Percentiles rank a stretch among this genome's conserved stretches.
These are phyloP conservation scores for Astrothelium subdiscretum DNA, from an alignment of 495 filamentous ascomycete species.

Conservation along the genomic window DNA sequence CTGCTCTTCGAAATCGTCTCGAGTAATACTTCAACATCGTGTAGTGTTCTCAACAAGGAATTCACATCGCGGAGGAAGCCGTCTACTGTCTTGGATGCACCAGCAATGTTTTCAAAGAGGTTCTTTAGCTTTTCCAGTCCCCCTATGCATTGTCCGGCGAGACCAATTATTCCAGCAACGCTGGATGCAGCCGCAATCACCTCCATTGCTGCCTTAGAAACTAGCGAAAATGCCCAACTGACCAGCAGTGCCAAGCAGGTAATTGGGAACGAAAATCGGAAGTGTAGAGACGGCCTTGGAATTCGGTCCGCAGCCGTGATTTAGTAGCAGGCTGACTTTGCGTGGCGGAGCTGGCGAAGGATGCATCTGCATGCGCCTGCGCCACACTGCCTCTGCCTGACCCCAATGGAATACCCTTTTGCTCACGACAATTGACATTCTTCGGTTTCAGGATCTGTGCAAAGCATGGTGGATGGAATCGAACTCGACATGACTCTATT, in stretches of 20 bases:
- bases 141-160: background rate
- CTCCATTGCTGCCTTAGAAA: background rate
- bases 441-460: too few relatives aligned
- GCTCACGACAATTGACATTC: too few relatives aligned
- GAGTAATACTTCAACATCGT: background rate
- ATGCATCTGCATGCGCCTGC: background rate
- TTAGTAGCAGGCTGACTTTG: background rate
- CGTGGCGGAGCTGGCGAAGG: background rate
- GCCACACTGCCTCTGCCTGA: background rate
- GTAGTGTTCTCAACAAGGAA: background rate
- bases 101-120: background rate
- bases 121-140: background rate
- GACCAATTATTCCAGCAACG: background rate
- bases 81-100: background rate
- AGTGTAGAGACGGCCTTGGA: background rate
- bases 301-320: background rate
- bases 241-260: background rate
- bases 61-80: background rate
- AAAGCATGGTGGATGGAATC: too few relatives aligned
- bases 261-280: background rate
- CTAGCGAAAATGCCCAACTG: background rate
- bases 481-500: too few relatives aligned
- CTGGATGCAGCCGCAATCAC: background rate
- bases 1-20: background rate
- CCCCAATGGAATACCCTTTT: too few relatives aligned